Percentiles rank a stretch among this genome's conserved stretches.
These are phyloP conservation scores for Asterella californica DNA, from an alignment of 225 moss, liverwort and hornwort species.

Conservation along the genomic window DNA sequence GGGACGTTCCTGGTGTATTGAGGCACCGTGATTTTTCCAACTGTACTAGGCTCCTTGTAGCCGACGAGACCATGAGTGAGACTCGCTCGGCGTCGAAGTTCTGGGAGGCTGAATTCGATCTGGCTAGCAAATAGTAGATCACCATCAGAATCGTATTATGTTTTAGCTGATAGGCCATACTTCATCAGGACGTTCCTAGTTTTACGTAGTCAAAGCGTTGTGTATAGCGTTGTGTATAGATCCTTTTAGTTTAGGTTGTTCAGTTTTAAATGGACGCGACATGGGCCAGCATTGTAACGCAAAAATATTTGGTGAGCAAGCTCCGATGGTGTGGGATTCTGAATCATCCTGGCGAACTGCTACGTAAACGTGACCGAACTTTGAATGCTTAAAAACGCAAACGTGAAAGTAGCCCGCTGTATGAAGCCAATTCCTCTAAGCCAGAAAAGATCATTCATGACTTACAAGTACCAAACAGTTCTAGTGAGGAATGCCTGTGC, in stretches of 20 bases:
- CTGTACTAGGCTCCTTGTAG: conserved; percentile 39
- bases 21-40: conserved; percentile 61
- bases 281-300: no score
- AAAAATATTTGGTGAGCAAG: no score
- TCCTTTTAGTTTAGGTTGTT: no score
- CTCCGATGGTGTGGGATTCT: conserved; percentile 76
- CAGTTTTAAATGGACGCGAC: no score
- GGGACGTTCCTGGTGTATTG: conserved; percentile 56
- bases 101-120: conserved; percentile 38
- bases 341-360: conserved; percentile 90
- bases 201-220: no score
- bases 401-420: no score
- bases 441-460: not conserved
- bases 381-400: no score
- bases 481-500: conserved; percentile 53
- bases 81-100: conserved; percentile 48
- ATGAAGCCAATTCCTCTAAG: not conserved
- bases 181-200: no score
- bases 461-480: not conserved
- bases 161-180: not conserved
- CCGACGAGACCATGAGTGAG: conserved; percentile 24
- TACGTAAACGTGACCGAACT: not conserved
- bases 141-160: not conserved
- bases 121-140: not conserved
- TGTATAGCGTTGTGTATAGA: no score